A percentile compares a stretch with the other conserved stretches of the same genome.
phyloP scores from a whole-genome alignment of 352 stramenopile species.

The Elongisporangium undulatum region DNA sequence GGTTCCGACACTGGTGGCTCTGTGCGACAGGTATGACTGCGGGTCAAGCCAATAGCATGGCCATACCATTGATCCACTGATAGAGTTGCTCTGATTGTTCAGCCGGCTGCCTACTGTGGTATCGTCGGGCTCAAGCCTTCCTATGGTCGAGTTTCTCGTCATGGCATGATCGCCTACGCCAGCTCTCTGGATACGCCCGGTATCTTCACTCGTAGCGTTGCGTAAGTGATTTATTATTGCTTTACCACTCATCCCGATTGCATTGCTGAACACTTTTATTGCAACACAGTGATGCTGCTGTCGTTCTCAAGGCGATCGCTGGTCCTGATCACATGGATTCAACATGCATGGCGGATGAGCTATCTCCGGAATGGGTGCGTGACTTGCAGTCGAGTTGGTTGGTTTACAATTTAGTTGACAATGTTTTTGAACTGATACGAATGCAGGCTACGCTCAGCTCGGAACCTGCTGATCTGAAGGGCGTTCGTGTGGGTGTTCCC shows the following conservation, averaged over 20 bases:
- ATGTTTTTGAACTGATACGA: background rate
- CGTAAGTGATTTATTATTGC: conserved; percentile 19
- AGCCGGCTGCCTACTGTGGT: conserved; percentile 94
- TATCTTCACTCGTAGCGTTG: conserved; percentile 87
- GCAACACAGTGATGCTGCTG: conserved; percentile 54
- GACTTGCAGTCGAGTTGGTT: background rate
- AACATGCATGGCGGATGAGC: conserved; percentile 54
- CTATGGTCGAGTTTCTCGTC: conserved; percentile 95
- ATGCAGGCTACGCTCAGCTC: conserved; percentile 19
- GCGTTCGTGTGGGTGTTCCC: conserved; percentile 90
- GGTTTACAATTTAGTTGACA: background rate
- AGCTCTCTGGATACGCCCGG: conserved; percentile 96
- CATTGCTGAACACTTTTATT: background rate
- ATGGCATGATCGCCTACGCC: conserved; percentile 96
- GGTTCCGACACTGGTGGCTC: conserved; percentile 98
- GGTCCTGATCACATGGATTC: conserved; percentile 81
- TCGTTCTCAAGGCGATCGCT: conserved; percentile 76
- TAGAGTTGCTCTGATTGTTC: conserved; percentile 1
- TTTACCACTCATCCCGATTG: background rate
- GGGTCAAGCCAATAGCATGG: background rate
- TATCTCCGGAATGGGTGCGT: conserved; percentile 58
- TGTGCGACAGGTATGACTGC: conserved; percentile 78
- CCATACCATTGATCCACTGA: background rate
- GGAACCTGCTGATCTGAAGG: conserved; percentile 41
- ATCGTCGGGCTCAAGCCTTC: conserved; percentile 97